phyloP scores from a whole-genome alignment of 176 grass and related monocot species.

The Musa troglodytarum region DNA sequence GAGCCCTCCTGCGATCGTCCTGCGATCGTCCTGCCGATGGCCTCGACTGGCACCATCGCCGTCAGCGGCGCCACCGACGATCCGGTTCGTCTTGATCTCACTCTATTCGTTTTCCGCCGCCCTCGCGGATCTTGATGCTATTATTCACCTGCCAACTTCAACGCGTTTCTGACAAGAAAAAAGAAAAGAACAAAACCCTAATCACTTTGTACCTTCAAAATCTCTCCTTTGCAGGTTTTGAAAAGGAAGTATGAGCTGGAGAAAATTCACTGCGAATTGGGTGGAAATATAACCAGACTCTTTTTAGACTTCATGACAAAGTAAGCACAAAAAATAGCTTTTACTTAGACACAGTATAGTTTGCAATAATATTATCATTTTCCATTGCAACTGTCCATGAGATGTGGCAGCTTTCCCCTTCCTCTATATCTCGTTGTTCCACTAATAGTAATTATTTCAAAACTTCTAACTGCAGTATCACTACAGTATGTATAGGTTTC shows the following conservation, averaged over 20 bases:
- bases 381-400: not conserved
- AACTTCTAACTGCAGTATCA: too few species aligned
- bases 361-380: not conserved
- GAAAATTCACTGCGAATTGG: not conserved
- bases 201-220: not conserved
- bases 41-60: not conserved
- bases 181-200: not conserved
- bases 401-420: not conserved
- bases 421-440: too few species aligned
- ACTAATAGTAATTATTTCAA: too few species aligned
- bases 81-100: not conserved
- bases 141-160: too few species aligned
- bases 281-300: not conserved
- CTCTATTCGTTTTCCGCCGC: not conserved
- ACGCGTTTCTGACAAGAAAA: too few species aligned
- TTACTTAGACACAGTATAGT: not conserved
- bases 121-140: not conserved
- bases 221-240: not conserved
- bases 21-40: not conserved
- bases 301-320: conserved; percentile 11
- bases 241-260: not conserved
- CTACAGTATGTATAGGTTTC: too few species aligned
- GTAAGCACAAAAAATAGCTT: not conserved
- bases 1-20: not conserved
- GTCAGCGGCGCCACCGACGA: not conserved